Evolutionary conservation across 1,284 basidiomycete genomes (phyloP), one percentile per base, ranked within the genome.

Genomic region (Ceratobasidium papillatum): DNA sequence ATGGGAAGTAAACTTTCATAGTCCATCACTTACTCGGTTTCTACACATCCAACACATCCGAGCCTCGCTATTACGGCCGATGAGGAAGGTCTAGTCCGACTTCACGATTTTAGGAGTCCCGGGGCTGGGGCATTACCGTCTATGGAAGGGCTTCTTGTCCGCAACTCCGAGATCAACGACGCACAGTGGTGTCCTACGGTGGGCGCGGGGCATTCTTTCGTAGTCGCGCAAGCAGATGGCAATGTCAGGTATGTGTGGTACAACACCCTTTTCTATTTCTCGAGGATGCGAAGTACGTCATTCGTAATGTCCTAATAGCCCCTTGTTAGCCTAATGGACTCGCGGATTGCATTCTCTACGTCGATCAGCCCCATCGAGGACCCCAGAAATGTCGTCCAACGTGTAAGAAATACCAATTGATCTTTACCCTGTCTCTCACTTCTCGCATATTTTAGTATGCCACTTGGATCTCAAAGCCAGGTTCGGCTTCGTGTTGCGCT

Each of bases 151-250:
- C 43, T 61, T 49, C 27, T 72, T 41, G 56, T 51, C 69, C 69
- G 69, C 69, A 72, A 72, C 25, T 72, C 69, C 69, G 69, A 72
- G 56, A 72, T 72, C 38, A 72, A 72, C 56, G 69, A 72, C 51
- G 69, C 69, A 8, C 69, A 72, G 38, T 72, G 69, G 69, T 72
- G 69, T 61, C 69, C 69, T 34, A 43, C 41, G 9, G 12, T 56
- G n/a, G 69, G 69, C 14, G 69, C 69, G 17, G 56, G 56, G 14
- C 69, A 72, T 72, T 72, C 69, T 51, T 72, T 72, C 45, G 32
- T 72, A 7, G 69, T 72, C 9, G 69, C 69, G 30, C 56, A 72
- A 49, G 54, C 54, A 43, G 51, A 72, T 51, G 69, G 69, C 25
- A 72, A 72, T 22, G 69, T 72, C 56, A 61, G 56, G 69, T 72